Base-by-base conservation (phyloP, 169 alveolate genomes). In the Plasmodium inui region DNA sequence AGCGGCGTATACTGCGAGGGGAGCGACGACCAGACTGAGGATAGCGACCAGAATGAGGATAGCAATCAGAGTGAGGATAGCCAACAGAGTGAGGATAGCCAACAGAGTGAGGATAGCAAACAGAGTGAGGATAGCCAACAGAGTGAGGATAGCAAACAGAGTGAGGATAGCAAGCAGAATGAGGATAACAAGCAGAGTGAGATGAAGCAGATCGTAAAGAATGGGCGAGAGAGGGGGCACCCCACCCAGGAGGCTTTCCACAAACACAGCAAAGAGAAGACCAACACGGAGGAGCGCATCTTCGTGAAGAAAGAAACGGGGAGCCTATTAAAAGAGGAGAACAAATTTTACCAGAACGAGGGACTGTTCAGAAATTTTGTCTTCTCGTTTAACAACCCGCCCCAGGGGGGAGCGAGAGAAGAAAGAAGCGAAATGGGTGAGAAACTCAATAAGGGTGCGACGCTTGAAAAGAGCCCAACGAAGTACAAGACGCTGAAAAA, bases 401-500 rank as follows among this genome's bases (percentile, higher is more conserved):
- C 37, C 41, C 19, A 8, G 37, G 37, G 39, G 39, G 37, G n/a
- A 57, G 72, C 3, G 72, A 57, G 72, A 10, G 37, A 10, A 28
- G 39, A 28, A 67, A 2, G 7, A 67, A 67, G 32, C 6, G n/a
- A 67, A 3, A 50, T 7, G 61, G 55, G 9, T 17, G 61, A 1
- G 1, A 12, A 1, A 22, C 1, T 14, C 80, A 19, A 46, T 17
- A 72, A 50, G 28, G 78, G 19, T 7, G 90, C 67, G 2, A 41
- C 26, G 14, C 22, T 2, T 6, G 41, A 79, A 19, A 41, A 37
- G 26, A 79, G 26, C 17, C 71, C 90, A 1, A 6, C 5, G 28
- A 82, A 82, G 26, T 82, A 82, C 72, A 82, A 82, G 44, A 82
- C 10, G 67, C 41, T 82, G 72, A 82, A 82, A 57, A 82, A 57